Evolutionary conservation across 1,284 basidiomycete species (phyloP).

Genomic region (Somion occarium): DNA sequence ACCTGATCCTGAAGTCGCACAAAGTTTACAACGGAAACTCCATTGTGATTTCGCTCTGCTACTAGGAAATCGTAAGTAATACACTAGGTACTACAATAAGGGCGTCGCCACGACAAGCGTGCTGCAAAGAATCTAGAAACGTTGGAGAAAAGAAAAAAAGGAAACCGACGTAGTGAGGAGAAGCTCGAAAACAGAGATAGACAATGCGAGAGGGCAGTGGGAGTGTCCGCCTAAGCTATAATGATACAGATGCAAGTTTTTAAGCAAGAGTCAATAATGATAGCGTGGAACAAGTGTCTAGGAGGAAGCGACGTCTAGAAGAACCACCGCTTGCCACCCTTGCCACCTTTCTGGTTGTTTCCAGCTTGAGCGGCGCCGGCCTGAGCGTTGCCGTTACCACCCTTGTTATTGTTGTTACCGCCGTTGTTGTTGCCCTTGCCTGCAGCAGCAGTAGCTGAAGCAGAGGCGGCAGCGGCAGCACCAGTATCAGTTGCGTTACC

Average conservation of each 20-base stretch:
- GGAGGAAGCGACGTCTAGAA: not conserved
- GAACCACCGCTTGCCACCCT: slow-evolving; percentile 3
- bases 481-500: not conserved
- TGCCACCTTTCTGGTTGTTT: slow-evolving; percentile 8
- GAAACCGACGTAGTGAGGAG: not conserved
- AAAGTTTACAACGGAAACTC: not conserved
- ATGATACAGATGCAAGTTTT: not conserved
- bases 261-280: not conserved
- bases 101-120: slow-evolving; percentile 1
- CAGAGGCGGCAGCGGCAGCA: not conserved
- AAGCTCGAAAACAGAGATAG: not conserved
- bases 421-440: not conserved
- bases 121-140: not conserved
- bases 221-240: not conserved
- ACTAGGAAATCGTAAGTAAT: not conserved
- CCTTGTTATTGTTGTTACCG: not conserved
- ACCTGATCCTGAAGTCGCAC: too few species aligned
- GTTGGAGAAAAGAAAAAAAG: not conserved
- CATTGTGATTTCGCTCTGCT: slow-evolving; percentile 2
- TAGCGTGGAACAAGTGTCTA: not conserved
- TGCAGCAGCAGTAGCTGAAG: slow-evolving; percentile 1
- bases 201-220: not conserved
- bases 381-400: slow-evolving; percentile 10
- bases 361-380: slow-evolving; percentile 5
- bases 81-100: not conserved